These are phyloP conservation scores for Nicotiana tabacum DNA, from an alignment of 257 asterid species.

Conservation along the genomic window DNA sequence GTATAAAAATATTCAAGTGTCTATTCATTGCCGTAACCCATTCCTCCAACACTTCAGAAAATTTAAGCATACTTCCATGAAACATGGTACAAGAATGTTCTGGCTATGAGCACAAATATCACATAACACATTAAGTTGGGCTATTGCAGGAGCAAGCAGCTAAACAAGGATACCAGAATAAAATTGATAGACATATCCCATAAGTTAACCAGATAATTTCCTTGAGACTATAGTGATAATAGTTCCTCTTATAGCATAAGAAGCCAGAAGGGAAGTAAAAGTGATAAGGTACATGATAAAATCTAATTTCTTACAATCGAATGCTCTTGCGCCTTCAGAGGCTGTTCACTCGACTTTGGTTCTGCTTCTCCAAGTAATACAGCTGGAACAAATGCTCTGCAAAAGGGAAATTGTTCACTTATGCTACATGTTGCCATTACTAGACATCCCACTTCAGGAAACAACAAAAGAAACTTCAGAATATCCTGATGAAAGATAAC, in stretches of 20 bases:
- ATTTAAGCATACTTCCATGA: background rate
- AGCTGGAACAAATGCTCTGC: constrained; percentile 99
- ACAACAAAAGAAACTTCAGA: constrained; percentile 15
- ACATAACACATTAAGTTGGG: background rate
- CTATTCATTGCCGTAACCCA: background rate
- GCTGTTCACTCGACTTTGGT: constrained; percentile 69
- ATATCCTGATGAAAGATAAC: constrained; percentile 27
- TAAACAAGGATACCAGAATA: background rate
- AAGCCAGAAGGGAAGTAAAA: constrained; percentile 10
- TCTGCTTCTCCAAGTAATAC: constrained; percentile 95
- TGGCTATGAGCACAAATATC: background rate
- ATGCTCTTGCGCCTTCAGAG: constrained; percentile 72
- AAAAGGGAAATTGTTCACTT: constrained; percentile 17
- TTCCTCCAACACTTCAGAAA: background rate
- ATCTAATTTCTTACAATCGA: constrained; percentile 48
- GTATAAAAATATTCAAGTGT: background rate
- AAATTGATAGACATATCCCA: background rate
- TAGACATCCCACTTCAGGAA: constrained; percentile 5
- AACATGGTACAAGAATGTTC: background rate
- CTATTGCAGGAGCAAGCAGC: constrained; percentile 6
- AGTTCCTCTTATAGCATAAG: constrained; percentile 11
- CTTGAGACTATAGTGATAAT: background rate
- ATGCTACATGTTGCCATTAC: background rate
- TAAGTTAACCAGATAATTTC: background rate
- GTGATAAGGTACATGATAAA: background rate